These are phyloP conservation scores for Phialemonium atrogriseum DNA, from an alignment of 2,329 filamentous ascomycete genomes.

Conservation along the genomic window DNA sequence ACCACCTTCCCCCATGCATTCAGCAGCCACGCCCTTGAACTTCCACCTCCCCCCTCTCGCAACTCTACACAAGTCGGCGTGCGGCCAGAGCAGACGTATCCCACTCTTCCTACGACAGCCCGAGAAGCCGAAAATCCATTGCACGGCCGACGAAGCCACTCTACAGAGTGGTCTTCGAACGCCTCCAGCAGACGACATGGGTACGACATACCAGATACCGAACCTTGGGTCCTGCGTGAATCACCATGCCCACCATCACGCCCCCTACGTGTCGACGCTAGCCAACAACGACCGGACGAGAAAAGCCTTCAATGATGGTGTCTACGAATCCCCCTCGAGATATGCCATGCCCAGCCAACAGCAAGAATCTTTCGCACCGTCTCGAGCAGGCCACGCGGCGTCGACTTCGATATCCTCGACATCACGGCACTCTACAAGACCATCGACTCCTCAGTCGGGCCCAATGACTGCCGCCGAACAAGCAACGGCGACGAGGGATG, in stretches of 20 bases:
- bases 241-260: constrained; percentile 6
- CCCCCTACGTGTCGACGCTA: constrained; percentile 5
- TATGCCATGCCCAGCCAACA: constrained; percentile 7
- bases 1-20: too few relatives aligned
- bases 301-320: constrained; percentile 10
- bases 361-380: constrained; percentile 3
- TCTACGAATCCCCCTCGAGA: constrained; percentile 5
- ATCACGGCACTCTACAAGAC: constrained; percentile 9
- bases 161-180: constrained; percentile 15
- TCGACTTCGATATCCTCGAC: constrained; percentile 27
- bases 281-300: constrained; percentile 13
- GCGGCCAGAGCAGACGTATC: too few relatives aligned
- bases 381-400: constrained; percentile 9
- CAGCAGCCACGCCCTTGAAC: too few relatives aligned
- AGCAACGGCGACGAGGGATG: constrained; percentile 27
- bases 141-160: too few relatives aligned
- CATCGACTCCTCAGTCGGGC: constrained; percentile 11
- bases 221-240: constrained; percentile 19
- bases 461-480: constrained; percentile 18
- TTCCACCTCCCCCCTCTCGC: too few relatives aligned
- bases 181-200: constrained; percentile 22
- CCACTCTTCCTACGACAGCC: too few relatives aligned
- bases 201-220: constrained; percentile 21
- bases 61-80: too few relatives aligned
- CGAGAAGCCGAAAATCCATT: too few relatives aligned